phyloP scores from a whole-genome alignment of 2,329 filamentous ascomycete genomes.

The Rhinocladiella similis region DNA sequence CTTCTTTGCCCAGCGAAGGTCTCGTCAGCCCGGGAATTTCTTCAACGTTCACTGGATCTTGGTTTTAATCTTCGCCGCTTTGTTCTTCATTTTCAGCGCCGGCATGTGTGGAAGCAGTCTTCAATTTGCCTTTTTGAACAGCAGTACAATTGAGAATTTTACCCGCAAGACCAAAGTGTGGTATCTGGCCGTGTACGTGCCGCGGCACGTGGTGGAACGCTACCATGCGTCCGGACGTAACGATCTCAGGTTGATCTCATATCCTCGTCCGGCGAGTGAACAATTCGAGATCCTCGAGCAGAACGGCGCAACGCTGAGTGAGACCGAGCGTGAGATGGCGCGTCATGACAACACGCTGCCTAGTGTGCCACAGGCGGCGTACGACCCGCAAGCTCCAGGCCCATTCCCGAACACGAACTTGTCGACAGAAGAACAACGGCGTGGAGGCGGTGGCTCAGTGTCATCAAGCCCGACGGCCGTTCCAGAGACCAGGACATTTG shows the following conservation, averaged over 20 bases:
- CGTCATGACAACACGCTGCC: background rate
- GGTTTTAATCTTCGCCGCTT: conserved; percentile 62
- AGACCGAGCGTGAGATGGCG: conserved; percentile 11
- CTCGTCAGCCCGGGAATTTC: conserved; percentile 29
- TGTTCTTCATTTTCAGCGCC: conserved; percentile 79
- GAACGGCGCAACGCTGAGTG: conserved; percentile 15
- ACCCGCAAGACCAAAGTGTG: conserved; percentile 62
- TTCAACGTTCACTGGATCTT: conserved; percentile 65
- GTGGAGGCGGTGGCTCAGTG: background rate
- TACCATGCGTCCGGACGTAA: conserved; percentile 36
- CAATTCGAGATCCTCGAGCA: conserved; percentile 26
- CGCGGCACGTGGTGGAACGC: conserved; percentile 41
- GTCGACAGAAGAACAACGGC: background rate
- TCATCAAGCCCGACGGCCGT: background rate
- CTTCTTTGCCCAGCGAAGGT: conserved; percentile 58
- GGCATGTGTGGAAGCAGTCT: conserved; percentile 75
- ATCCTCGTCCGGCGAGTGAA: conserved; percentile 36
- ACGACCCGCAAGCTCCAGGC: conserved; percentile 13
- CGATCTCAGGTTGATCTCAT: conserved; percentile 40
- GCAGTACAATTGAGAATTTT: conserved; percentile 82
- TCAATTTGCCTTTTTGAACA: conserved; percentile 69
- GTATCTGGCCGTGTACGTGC: conserved; percentile 73
- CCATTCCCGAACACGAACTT: background rate
- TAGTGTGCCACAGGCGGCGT: conserved; percentile 5
- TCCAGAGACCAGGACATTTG: conserved; percentile 67